Evolutionary conservation across 805 yeast species (phyloP).

Genomic region (Spathaspora girioi): DNA sequence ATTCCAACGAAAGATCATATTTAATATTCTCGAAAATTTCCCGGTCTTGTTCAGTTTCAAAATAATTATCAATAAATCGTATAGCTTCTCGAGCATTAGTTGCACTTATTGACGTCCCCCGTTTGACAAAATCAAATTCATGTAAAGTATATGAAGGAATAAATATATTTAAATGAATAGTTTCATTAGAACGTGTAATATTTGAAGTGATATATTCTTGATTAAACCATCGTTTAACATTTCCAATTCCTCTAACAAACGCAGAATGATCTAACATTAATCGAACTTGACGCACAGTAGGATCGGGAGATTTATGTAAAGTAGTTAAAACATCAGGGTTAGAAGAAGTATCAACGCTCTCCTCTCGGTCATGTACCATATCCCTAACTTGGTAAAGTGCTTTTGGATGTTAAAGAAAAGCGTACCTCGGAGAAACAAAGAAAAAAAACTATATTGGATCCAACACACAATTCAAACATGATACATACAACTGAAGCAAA

Average conservation of each 20-base stretch:
- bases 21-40: constrained; percentile 3
- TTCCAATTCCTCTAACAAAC: constrained; percentile 64
- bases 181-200: constrained; percentile 14
- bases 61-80: constrained; percentile 50
- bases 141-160: constrained; percentile 56
- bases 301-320: background rate
- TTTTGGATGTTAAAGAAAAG: background rate
- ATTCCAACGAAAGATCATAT: constrained; percentile 27
- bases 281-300: constrained; percentile 6
- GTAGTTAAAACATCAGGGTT: constrained; percentile 3
- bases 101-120: constrained; percentile 52
- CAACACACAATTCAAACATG: too few species aligned
- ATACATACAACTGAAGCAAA: too few species aligned
- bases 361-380: constrained; percentile 5
- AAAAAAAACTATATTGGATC: too few species aligned
- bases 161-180: constrained; percentile 32
- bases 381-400: background rate
- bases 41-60: constrained; percentile 18
- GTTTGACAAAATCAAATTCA: constrained; percentile 56
- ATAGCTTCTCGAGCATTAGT: constrained; percentile 66
- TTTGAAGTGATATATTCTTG: constrained; percentile 28
- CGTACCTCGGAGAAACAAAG: background rate
- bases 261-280: constrained; percentile 67
- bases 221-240: constrained; percentile 59
- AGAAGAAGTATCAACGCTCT: background rate